These are phyloP conservation scores for Aspergillus funiculosus DNA, from an alignment of 495 filamentous ascomycete species.

Conservation along the genomic window DNA sequence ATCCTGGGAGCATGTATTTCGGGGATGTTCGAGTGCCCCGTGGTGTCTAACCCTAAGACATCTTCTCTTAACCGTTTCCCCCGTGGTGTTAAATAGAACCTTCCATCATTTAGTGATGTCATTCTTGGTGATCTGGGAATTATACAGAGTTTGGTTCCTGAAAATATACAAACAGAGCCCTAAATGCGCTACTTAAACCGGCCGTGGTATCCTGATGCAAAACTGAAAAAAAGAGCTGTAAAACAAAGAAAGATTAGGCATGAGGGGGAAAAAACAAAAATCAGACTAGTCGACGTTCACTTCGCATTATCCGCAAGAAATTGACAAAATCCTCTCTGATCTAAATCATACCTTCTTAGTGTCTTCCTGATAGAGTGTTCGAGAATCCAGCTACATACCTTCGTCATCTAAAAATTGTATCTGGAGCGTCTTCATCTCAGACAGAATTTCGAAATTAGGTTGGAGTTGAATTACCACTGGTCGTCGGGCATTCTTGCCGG, in stretches of 20 bases:
- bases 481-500: constrained; percentile 37
- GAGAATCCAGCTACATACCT: constrained; percentile 26
- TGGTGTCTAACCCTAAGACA: too few relatives aligned
- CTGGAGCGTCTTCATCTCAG: constrained; percentile 38
- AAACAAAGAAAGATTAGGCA: constrained; percentile 2
- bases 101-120: too few relatives aligned
- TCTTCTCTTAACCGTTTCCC: too few relatives aligned
- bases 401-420: constrained; percentile 40
- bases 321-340: constrained; percentile 28
- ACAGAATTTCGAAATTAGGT: constrained; percentile 42
- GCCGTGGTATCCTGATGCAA: background rate
- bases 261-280: background rate
- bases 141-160: too few relatives aligned
- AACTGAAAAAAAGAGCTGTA: background rate
- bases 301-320: constrained; percentile 10
- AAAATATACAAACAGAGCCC: background rate
- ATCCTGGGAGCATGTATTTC: too few relatives aligned
- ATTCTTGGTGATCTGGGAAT: background rate
- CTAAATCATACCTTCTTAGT: background rate
- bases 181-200: background rate
- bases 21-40: too few relatives aligned
- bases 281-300: background rate
- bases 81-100: too few relatives aligned
- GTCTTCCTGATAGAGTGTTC: background rate
- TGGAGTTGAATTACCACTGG: constrained; percentile 36